Evolutionary conservation across 2,329 filamentous ascomycete species (phyloP).

Genomic region (Pleurostoma richardsiae): DNA sequence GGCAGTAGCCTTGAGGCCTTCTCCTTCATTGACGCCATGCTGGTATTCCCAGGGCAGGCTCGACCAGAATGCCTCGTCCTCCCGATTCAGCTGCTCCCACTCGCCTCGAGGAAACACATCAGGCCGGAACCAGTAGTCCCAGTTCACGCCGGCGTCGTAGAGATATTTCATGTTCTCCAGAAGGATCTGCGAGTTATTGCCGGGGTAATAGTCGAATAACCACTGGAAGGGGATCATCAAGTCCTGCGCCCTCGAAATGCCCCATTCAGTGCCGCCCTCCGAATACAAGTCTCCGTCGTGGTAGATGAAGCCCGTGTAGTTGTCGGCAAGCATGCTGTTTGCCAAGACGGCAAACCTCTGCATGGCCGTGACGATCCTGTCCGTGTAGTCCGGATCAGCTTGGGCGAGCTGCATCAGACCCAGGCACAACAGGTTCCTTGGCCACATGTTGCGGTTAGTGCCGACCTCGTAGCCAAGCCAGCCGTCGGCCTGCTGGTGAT

Average conservation of each 20-base stretch:
- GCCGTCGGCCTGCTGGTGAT: conserved; percentile 43
- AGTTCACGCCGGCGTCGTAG: conserved; percentile 4
- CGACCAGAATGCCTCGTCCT: neutral
- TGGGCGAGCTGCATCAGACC: conserved; percentile 44
- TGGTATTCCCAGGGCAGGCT: conserved; percentile 4
- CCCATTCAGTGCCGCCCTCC: conserved; percentile 22
- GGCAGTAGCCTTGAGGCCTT: conserved; percentile 4
- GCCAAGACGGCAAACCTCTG: conserved; percentile 42
- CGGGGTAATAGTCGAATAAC: conserved; percentile 21
- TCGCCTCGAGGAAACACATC: conserved; percentile 2
- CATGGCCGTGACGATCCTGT: conserved; percentile 40
- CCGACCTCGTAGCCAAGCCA: conserved; percentile 50
- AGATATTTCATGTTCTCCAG: conserved; percentile 3
- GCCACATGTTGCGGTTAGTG: conserved; percentile 44
- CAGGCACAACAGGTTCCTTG: conserved; percentile 42
- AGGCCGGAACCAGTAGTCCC: conserved; percentile 6
- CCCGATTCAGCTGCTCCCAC: conserved; percentile 5
- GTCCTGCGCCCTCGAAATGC: conserved; percentile 24
- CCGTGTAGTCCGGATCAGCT: conserved; percentile 35
- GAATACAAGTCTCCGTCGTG: conserved; percentile 33
- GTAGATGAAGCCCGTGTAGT: conserved; percentile 41
- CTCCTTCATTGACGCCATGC: conserved; percentile 3
- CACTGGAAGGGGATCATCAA: conserved; percentile 26
- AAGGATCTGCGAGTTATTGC: conserved; percentile 18
- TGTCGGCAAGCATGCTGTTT: conserved; percentile 45